Evolutionary conservation across 257 asterid genomes (phyloP).

Genomic region (Primulina eburnea): DNA sequence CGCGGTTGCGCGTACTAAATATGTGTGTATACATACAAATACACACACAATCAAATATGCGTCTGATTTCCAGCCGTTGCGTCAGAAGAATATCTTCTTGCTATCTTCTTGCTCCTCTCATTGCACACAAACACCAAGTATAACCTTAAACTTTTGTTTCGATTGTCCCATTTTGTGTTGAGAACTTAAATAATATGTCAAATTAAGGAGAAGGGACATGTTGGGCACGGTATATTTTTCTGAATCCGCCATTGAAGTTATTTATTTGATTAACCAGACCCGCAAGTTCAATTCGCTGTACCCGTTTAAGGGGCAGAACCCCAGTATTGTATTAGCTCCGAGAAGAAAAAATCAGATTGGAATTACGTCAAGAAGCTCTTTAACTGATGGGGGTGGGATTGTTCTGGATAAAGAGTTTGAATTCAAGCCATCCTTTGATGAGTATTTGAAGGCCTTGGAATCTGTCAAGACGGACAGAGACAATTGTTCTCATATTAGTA

Average conservation of each 20-base stretch:
- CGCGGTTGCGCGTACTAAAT: background rate
- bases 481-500: background rate
- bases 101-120: background rate
- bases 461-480: constrained; percentile 49
- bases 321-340: constrained; percentile 32
- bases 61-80: background rate
- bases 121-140: background rate
- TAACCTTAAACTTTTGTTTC: background rate
- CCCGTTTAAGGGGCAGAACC: constrained; percentile 31
- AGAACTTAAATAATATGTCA: constrained; percentile 8
- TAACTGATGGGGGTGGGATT: constrained; percentile 28
- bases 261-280: constrained; percentile 23
- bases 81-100: constrained; percentile 16
- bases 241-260: constrained; percentile 32
- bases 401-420: constrained; percentile 51
- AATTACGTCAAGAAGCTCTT: constrained; percentile 24
- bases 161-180: background rate
- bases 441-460: constrained; percentile 83
- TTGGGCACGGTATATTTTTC: constrained; percentile 29
- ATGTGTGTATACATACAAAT: too few species aligned
- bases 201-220: constrained; percentile 29
- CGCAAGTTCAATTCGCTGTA: constrained; percentile 19
- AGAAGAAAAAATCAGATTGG: constrained; percentile 26
- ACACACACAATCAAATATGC: too few species aligned
- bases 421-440: constrained; percentile 74